phyloP scores from a whole-genome alignment of 2,329 filamentous ascomycete species.

The Ceratocystiopsis minuta region DNA sequence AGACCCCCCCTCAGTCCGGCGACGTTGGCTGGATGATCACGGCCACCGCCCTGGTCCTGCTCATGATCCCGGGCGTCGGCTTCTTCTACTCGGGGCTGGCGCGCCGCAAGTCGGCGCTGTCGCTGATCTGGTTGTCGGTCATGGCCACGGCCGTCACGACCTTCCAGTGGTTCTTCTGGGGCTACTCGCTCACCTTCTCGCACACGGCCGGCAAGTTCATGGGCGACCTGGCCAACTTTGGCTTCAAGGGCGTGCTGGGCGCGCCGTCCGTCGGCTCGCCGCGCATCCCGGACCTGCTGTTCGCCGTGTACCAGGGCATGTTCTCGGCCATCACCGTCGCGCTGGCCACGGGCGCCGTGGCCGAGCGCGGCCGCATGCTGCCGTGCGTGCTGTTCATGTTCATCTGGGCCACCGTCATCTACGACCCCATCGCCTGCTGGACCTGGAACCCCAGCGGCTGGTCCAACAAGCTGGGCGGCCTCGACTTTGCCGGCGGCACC shows the following conservation, averaged over 20 bases:
- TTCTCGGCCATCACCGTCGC: conserved; percentile 76
- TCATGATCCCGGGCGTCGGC: conserved; percentile 59
- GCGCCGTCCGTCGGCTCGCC: conserved; percentile 55
- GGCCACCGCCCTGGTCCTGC: conserved; percentile 1
- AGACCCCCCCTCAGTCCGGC: not conserved
- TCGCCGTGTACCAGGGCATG: conserved; percentile 77
- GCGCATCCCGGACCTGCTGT: conserved; percentile 66
- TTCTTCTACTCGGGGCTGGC: conserved; percentile 92
- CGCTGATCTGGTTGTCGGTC: conserved; percentile 76
- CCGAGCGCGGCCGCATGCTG: conserved; percentile 42
- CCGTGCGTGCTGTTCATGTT: conserved; percentile 50
- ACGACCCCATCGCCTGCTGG: conserved; percentile 59
- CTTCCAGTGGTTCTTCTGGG: conserved; percentile 95
- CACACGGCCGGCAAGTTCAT: conserved; percentile 60
- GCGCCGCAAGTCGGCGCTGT: conserved; percentile 73
- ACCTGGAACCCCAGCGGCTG: conserved; percentile 62
- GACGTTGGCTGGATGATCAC: conserved; percentile 2
- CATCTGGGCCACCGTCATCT: conserved; percentile 53
- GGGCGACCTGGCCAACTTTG: conserved; percentile 63
- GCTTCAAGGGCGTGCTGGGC: conserved; percentile 57
- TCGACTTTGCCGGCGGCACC: conserved; percentile 60
- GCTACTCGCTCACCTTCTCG: conserved; percentile 67
- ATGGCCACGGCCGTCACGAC: conserved; percentile 71
- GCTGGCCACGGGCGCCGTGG: conserved; percentile 40
- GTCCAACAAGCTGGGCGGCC: conserved; percentile 48